phyloP scores from a whole-genome alignment of 2,329 filamentous ascomycete genomes.

The Pseudogymnoascus sp. region DNA sequence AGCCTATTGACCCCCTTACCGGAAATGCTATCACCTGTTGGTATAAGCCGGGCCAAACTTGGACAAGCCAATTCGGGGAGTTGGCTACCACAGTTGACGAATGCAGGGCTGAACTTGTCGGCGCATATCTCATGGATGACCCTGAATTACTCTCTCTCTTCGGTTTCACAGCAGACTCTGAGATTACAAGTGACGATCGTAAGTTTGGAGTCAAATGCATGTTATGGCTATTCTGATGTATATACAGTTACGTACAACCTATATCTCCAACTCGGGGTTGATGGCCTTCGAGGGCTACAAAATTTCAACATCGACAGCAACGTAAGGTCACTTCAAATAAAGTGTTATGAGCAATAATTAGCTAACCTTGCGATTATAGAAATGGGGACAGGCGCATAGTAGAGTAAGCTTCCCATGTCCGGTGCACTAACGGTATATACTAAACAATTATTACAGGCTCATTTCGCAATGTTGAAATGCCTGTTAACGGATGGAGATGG shows the following conservation, averaged over 20 bases:
- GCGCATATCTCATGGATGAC: slow-evolving; percentile 39
- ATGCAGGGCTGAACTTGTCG: slow-evolving; percentile 37
- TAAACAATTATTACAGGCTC: slow-evolving; percentile 39
- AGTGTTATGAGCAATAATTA: neutral
- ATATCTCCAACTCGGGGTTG: slow-evolving; percentile 37
- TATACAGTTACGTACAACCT: slow-evolving; percentile 33
- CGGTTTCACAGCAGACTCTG: slow-evolving; percentile 31
- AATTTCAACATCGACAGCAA: slow-evolving; percentile 33
- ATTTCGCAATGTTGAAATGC: slow-evolving; percentile 55
- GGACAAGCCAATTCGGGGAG: slow-evolving; percentile 53
- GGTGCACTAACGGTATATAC: neutral
- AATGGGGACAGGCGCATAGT: slow-evolving; percentile 40
- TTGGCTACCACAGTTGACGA: slow-evolving; percentile 57
- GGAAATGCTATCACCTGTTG: slow-evolving; percentile 46
- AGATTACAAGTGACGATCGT: slow-evolving; percentile 36
- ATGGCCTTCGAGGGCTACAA: slow-evolving; percentile 33
- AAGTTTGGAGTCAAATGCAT: slow-evolving; percentile 15
- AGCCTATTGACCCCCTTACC: slow-evolving; percentile 49
- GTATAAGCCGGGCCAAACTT: slow-evolving; percentile 59
- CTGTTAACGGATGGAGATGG: slow-evolving; percentile 47
- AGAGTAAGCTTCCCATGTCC: slow-evolving; percentile 23
- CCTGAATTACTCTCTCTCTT: slow-evolving; percentile 37
- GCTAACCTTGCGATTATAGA: slow-evolving; percentile 20
- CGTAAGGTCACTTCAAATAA: slow-evolving; percentile 17
- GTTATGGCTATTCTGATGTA: slow-evolving; percentile 13